Base-by-base conservation (phyloP, 768 basidiomycete species). In the Boletus subparvulus region DNA sequence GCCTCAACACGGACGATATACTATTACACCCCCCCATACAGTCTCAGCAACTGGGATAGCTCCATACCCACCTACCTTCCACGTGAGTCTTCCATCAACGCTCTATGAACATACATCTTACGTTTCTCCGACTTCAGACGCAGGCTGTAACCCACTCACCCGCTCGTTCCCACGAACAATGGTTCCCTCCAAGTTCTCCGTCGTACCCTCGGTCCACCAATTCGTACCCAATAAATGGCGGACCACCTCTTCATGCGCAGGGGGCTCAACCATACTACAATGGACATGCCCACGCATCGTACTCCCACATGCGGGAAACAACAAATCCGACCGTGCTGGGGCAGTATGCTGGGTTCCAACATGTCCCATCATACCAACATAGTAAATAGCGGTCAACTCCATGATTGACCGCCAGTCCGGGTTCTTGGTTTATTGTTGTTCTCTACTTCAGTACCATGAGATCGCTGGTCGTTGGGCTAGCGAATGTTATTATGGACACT, bases 321-420 rank as follows among this genome's bases (percentile, higher is more conserved):
- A 54, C 56, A n/a, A 65, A 56, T 43, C 55, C 61, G n/a, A 39
- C 60, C 21, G 46, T 52, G 26, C 37, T 66, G 37, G 59, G 61
- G 17, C 70, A 70, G 13, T 70, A 72, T 54, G 17, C 61, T 7
- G 69, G 62, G 28, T 56, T 66, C 13, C 71, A 62, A 48, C 71
- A 71, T 17, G 48, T 69, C 21, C 52, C 68, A 40, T 61, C 69
- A 42, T 72, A 71, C 50, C 70, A 68, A 46, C 71, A 68, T 24
- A 62, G 58, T 59, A 63, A 65, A 62, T 73, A 69, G 51, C 13
- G 35, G 47, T 36, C 26, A 21, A 41, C 21, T 39, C 14, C 33
- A 26, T 32, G 30, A 43, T 45, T 9, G 19, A 24, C 52, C 14
- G 19, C 28, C 33, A 35, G 39, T 44, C 32, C 17, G 37, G 47